These are phyloP conservation scores for Ulota crispa DNA, from an alignment of 225 moss, liverwort and hornwort genomes.

Conservation along the genomic window DNA sequence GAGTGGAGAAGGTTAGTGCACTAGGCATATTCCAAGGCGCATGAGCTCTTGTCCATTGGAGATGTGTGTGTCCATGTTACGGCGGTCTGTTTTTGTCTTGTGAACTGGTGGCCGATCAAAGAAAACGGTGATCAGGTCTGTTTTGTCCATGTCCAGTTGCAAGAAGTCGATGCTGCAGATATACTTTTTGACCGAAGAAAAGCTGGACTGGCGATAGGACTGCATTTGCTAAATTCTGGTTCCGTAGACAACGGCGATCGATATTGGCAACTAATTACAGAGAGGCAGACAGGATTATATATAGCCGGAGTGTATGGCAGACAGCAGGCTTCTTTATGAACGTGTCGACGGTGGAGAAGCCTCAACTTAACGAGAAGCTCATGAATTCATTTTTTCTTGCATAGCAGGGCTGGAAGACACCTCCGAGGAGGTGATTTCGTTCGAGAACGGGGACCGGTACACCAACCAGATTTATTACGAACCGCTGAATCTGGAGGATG, in stretches of 20 bases:
- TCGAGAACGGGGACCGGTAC: slow-evolving; percentile 18
- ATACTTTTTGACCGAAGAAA: background rate
- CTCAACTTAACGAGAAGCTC: background rate
- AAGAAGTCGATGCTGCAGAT: slow-evolving; percentile 2
- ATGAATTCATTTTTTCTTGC: slow-evolving; percentile 17
- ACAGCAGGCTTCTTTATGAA: background rate
- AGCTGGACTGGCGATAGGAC: background rate
- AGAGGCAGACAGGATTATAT: background rate
- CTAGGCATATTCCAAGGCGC: background rate
- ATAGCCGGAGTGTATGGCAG: background rate
- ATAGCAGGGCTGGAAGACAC: slow-evolving; percentile 43
- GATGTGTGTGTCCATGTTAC: background rate
- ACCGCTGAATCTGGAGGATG: slow-evolving; percentile 19
- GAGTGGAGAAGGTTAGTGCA: slow-evolving; percentile 50
- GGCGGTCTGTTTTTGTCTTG: background rate
- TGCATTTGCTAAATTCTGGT: background rate
- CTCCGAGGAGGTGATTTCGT: slow-evolving; percentile 46
- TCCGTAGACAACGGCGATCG: background rate
- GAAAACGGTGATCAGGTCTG: background rate
- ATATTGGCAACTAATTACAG: background rate
- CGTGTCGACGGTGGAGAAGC: background rate
- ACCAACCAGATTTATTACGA: slow-evolving; percentile 2
- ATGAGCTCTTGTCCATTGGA: background rate
- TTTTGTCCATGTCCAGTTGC: background rate
- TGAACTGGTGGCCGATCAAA: background rate